These are phyloP conservation scores for Metschnikowia anglica DNA, from an alignment of 805 yeast genomes.

Conservation along the genomic window DNA sequence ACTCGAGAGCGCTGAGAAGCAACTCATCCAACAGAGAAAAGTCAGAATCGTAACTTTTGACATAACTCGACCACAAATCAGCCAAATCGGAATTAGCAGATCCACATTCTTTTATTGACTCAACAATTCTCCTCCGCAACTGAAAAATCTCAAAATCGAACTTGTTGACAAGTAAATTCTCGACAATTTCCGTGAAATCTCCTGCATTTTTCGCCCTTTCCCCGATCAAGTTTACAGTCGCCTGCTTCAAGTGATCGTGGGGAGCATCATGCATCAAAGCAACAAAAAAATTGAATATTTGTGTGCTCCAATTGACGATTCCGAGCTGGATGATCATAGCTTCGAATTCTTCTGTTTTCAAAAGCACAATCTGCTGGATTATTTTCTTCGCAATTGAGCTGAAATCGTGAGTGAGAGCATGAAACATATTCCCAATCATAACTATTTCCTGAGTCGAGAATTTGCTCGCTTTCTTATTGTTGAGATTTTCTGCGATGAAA, in stretches of 20 bases:
- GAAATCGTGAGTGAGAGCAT: slow-evolving; percentile 21
- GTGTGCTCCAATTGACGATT: slow-evolving; percentile 31
- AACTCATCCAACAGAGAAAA: slow-evolving; percentile 23
- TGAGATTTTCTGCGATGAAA: slow-evolving; percentile 22
- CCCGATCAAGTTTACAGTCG: slow-evolving; percentile 24
- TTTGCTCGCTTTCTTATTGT: slow-evolving; percentile 21
- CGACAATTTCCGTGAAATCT: slow-evolving; percentile 21
- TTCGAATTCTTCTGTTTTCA: slow-evolving; percentile 29
- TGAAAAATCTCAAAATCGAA: slow-evolving; percentile 28
- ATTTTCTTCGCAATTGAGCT: slow-evolving; percentile 32
- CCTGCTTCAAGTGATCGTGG: slow-evolving; percentile 26
- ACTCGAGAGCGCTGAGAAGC: slow-evolving; percentile 15
- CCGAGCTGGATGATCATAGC: slow-evolving; percentile 22
- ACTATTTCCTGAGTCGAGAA: slow-evolving; percentile 21
- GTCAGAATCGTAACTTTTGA: slow-evolving; percentile 17
- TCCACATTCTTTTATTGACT: slow-evolving; percentile 12
- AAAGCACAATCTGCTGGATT: slow-evolving; percentile 34
- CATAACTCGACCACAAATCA: slow-evolving; percentile 23
- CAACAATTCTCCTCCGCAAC: slow-evolving; percentile 21
- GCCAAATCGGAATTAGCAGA: slow-evolving; percentile 18
- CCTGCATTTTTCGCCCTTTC: slow-evolving; percentile 20
- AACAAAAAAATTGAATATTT: slow-evolving; percentile 33
- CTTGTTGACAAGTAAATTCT: slow-evolving; percentile 26
- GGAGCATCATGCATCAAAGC: slow-evolving; percentile 39
- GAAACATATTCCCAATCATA: slow-evolving; percentile 24